Percentiles rank a stretch among this genome's conserved stretches.
Conservation (phyloP, 2,329 filamentous ascomycete species). For the Stagonosporopsis rhizophila region DNA sequence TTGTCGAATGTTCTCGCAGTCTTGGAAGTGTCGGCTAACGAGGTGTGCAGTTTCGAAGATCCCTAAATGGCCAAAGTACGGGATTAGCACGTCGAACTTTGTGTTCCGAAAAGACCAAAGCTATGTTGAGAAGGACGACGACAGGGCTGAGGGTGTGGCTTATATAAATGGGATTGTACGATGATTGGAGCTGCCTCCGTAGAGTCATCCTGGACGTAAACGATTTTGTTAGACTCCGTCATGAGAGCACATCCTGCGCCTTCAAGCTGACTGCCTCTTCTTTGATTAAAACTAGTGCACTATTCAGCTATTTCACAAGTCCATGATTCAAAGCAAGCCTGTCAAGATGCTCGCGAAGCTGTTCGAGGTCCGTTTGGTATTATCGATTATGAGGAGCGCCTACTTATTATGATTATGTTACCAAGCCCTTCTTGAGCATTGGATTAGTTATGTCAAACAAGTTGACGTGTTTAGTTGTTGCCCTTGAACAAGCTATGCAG, state of each 20-base stretch:
- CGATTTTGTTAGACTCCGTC: background rate
- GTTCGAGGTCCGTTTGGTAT: background rate
- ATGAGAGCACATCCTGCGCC: no score
- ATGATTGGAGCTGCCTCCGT: background rate
- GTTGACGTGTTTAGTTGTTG: background rate
- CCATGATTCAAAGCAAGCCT: no score
- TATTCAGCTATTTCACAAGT: no score
- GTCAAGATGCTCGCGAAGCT: background rate
- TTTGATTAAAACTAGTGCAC: no score
- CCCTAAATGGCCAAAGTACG: conserved; percentile 31
- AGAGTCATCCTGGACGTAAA: background rate
- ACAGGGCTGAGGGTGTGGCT: conserved; percentile 28
- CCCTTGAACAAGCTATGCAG: background rate
- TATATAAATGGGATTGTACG: conserved; percentile 37
- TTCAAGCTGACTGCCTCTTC: no score
- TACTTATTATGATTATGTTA: background rate
- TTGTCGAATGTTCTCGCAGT: background rate
- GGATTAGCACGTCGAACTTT: conserved; percentile 31
- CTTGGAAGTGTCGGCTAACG: background rate
- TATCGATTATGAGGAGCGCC: background rate
- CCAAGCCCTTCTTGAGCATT: background rate
- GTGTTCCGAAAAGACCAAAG: conserved; percentile 38
- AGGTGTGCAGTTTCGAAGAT: conserved; percentile 20
- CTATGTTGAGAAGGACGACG: conserved; percentile 35
- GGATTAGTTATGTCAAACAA: background rate